Evolutionary conservation across 345 rosid genomes (phyloP), one percentile per base, ranked within the genome.

Genomic region (Melaleuca quinquenervia): DNA sequence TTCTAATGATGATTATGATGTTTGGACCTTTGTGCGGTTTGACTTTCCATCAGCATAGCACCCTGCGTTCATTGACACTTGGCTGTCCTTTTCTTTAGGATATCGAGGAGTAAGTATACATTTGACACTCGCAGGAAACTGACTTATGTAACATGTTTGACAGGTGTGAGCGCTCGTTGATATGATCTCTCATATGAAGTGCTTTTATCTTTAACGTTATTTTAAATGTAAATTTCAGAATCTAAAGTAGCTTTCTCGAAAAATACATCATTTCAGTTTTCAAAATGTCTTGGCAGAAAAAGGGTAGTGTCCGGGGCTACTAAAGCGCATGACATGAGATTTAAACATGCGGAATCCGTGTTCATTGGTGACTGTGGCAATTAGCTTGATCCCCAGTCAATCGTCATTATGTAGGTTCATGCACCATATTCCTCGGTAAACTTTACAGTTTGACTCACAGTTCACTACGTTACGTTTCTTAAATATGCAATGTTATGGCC

Each of bases 11-110:
- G 80, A 70, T 70, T 36, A 70, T 70, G 80, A 70, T 36, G 7
- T 70, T 70, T 83, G 85, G 85, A 83, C 85, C 22, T 83, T 6
- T 45, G 44, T 48, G 9, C 26, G 27, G 78, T 84, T 84, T 84
- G 85, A 84, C 85, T 84, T 70, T 70, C 48, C 6, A 70, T 10
- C 6, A 2, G 22, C 48, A 70, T 11, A 36, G 80, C 80, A 8
- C 48, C 36, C 41, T 70, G 80, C 80, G 80, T 70, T 70, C 80
- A 70, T 36, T 70, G 80, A 70, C 80, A 36, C 48, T 70, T 9
- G 14, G 80, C 48, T 36, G 80, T 70, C 80, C 26, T 70, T 36
- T 70, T 20, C 80, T 36, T 18, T 21, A 18, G 48, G 48, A 70
- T 70, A 7, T 36, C 48, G 80, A 36, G 78, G 48, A 18, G 80